Evolutionary conservation across 164 flowering plant species (phyloP).

Genomic region (Piper longum): DNA sequence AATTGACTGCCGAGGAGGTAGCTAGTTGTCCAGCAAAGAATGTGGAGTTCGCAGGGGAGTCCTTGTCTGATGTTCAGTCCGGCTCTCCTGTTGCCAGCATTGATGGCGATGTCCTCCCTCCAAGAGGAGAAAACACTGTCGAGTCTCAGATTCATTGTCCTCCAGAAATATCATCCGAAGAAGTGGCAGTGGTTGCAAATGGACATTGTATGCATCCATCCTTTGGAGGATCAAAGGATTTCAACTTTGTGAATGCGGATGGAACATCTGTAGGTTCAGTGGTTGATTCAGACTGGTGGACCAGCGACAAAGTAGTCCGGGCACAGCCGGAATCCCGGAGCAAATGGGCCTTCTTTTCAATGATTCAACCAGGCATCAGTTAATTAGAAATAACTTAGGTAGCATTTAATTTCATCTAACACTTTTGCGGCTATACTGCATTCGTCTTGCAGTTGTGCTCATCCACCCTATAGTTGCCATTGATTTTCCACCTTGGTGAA

Average conservation of each 20-base stretch:
- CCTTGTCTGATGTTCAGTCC: slow-evolving; percentile 13
- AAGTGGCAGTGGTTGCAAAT: slow-evolving; percentile 8
- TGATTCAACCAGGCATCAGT: slow-evolving; percentile 68
- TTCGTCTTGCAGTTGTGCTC: neutral
- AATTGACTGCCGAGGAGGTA: slow-evolving; percentile 44
- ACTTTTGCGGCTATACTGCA: neutral
- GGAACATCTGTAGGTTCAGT: slow-evolving; percentile 26
- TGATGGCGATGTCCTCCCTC: slow-evolving; percentile 13
- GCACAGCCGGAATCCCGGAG: slow-evolving; percentile 27
- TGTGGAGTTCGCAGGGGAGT: slow-evolving; percentile 10
- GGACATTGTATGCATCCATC: slow-evolving; percentile 10
- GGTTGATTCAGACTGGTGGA: slow-evolving; percentile 65
- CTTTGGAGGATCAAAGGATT: slow-evolving; percentile 54
- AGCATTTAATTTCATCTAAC: neutral
- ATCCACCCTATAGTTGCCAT: neutral
- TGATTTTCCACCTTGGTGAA: neutral
- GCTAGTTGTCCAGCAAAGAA: slow-evolving; percentile 43
- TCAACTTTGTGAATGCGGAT: slow-evolving; percentile 63
- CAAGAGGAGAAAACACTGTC: slow-evolving; percentile 7
- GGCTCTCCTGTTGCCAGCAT: slow-evolving; percentile 4
- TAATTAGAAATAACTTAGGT: slow-evolving; percentile 10
- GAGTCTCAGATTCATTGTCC: slow-evolving; percentile 11
- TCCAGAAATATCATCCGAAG: slow-evolving; percentile 9
- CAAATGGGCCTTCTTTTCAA: slow-evolving; percentile 71
- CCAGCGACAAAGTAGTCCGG: slow-evolving; percentile 37